Conservation (phyloP, 2,329 filamentous ascomycete species). For the Teratosphaeria zuluensis region DNA sequence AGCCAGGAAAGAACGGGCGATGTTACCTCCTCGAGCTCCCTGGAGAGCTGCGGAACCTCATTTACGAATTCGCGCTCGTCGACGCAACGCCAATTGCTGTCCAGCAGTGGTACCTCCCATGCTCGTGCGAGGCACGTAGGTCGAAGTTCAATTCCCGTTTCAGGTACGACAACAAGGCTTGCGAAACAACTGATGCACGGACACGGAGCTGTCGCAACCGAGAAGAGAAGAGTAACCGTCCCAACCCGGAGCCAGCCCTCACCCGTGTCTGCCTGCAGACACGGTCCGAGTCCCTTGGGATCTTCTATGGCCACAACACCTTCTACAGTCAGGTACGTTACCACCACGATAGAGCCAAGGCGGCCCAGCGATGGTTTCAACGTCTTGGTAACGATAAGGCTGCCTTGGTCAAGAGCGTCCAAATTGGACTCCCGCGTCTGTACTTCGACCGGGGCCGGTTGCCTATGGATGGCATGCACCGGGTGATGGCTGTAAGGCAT, state of each 20-base stretch:
- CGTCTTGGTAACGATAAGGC: neutral
- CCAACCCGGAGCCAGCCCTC: neutral
- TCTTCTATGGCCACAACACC: neutral
- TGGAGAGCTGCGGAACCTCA: neutral
- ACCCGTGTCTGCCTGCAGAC: neutral
- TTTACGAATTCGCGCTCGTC: neutral
- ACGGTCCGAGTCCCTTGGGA: neutral
- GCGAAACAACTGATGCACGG: neutral
- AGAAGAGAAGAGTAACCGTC: neutral
- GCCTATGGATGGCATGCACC: neutral
- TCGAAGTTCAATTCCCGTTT: too few species aligned
- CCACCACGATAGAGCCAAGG: neutral
- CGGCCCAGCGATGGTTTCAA: neutral
- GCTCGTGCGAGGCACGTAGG: neutral
- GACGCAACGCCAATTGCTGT: neutral
- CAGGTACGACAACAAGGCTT: too few species aligned
- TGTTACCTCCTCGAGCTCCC: neutral
- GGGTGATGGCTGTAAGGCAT: neutral
- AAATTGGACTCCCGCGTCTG: neutral
- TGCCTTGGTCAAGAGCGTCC: neutral
- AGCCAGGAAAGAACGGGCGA: too few species aligned
- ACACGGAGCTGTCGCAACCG: neutral
- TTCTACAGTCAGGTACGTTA: neutral
- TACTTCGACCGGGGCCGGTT: neutral
- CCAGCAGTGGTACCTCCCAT: neutral